A percentile compares a stretch with the other conserved stretches of the same genome.
phyloP scores from a whole-genome alignment of 495 filamentous ascomycete species.

The Neurospora tetraspora region DNA sequence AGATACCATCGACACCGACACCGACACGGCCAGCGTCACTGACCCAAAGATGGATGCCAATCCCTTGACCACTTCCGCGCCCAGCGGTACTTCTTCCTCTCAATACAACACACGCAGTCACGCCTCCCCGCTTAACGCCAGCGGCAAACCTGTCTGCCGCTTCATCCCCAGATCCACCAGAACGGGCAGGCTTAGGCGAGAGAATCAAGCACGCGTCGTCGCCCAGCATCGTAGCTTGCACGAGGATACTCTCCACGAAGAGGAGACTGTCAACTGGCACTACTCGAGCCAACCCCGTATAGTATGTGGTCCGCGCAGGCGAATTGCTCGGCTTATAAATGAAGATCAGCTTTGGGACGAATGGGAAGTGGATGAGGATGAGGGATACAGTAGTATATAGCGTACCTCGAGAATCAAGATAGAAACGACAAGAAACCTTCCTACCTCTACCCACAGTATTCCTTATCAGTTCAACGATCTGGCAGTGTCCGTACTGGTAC shows the following conservation, averaged over 20 bases:
- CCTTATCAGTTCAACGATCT: not conserved
- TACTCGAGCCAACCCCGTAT: not conserved
- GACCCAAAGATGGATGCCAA: not conserved
- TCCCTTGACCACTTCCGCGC: not conserved
- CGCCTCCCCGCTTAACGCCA: not conserved
- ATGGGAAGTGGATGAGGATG: not conserved
- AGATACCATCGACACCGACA: not conserved
- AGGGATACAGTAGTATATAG: not conserved
- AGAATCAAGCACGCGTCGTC: not conserved
- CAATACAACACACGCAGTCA: not conserved
- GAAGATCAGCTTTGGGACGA: not conserved
- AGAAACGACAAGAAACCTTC: not conserved
- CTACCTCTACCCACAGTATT: not conserved
- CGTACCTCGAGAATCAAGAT: not conserved
- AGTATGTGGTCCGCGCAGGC: no score
- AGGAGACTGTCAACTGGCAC: not conserved
- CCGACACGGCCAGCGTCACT: not conserved
- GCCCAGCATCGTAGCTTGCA: not conserved
- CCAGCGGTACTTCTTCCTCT: not conserved
- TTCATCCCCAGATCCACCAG: not conserved
- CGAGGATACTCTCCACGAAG: fast-evolving
- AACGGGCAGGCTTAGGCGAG: not conserved
- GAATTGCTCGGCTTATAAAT: no score
- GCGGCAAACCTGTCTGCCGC: not conserved
- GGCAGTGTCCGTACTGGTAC: not conserved